These are phyloP conservation scores for Globisporangium paroecandrum DNA, from an alignment of 352 stramenopile genomes.

Conservation along the genomic window DNA sequence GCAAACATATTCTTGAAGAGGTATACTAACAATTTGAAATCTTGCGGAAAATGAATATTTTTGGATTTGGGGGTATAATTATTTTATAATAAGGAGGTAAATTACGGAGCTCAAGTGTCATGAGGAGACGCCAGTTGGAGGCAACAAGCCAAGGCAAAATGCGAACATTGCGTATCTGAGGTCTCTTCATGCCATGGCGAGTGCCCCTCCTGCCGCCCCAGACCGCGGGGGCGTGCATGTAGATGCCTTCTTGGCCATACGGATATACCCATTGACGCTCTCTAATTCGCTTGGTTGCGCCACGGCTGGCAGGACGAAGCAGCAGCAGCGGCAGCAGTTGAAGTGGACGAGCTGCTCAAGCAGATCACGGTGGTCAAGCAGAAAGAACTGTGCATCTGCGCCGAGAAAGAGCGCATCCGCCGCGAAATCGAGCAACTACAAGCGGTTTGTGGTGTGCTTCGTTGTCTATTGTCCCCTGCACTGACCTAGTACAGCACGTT, in stretches of 20 bases:
- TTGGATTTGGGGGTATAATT: neutral
- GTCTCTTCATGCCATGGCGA: neutral
- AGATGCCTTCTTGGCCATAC: neutral
- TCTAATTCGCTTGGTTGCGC: neutral
- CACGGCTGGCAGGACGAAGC: conserved; percentile 20
- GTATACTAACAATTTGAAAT: neutral
- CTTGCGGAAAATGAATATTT: neutral
- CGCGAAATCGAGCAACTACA: conserved; percentile 45
- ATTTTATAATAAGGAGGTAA: neutral
- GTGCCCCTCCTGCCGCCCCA: neutral
- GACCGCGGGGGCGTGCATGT: neutral
- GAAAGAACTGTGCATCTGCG: conserved; percentile 56
- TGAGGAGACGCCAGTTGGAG: neutral
- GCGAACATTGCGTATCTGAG: neutral
- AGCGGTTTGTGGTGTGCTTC: conserved; percentile 21
- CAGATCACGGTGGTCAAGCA: conserved; percentile 56
- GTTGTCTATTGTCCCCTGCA: neutral
- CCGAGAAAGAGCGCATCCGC: conserved; percentile 65
- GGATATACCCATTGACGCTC: neutral
- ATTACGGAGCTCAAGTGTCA: neutral
- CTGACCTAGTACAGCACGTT: neutral
- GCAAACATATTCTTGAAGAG: neutral
- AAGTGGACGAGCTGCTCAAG: conserved; percentile 56
- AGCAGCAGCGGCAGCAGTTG: neutral
- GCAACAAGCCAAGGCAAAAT: neutral